These are phyloP conservation scores for Thinopyrum elongatum DNA, from an alignment of 176 grass and related monocot species.

Conservation along the genomic window DNA sequence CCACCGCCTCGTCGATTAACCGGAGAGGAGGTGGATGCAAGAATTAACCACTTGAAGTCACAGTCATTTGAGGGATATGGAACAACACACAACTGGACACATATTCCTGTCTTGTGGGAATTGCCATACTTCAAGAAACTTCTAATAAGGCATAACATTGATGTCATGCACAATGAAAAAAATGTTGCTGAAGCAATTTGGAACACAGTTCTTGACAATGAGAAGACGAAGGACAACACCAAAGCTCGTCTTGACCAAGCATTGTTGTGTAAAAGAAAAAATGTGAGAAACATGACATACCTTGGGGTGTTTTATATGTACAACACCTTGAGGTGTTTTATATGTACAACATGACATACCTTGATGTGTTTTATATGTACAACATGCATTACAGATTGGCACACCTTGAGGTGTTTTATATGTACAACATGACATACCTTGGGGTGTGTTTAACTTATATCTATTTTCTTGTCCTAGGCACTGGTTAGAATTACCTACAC, in stretches of 20 bases:
- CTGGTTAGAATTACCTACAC: not conserved
- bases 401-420: no score
- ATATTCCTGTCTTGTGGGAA: not conserved
- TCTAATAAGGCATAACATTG: not conserved
- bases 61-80: not conserved
- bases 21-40: not conserved
- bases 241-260: conserved; percentile 17
- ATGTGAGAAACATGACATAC: no score
- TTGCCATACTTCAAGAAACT: not conserved
- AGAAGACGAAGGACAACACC: conserved; percentile 14
- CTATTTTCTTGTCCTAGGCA: not conserved
- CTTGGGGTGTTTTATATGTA: no score
- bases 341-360: no score
- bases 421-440: no score
- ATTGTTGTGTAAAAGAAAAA: not conserved
- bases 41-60: not conserved
- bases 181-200: conserved; percentile 22
- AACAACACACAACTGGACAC: not conserved
- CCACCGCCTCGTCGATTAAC: not conserved
- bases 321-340: no score
- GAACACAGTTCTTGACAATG: not conserved
- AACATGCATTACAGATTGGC: no score
- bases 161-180: conserved; percentile 26
- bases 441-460: no score
- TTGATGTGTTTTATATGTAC: no score